Evolutionary conservation across 75 land plant species (phyloP).

Genomic region (Selaginella tamariscina): DNA sequence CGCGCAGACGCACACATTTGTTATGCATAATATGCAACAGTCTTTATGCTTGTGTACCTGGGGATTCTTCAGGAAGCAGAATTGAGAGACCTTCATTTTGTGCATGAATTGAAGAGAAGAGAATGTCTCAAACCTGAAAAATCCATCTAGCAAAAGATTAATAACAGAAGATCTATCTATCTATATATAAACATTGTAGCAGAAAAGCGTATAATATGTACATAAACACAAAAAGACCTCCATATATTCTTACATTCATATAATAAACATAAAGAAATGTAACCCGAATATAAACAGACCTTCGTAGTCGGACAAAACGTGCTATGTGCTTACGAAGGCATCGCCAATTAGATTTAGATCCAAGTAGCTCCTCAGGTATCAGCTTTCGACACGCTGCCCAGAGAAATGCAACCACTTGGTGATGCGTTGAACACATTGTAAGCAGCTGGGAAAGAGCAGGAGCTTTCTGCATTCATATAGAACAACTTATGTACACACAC

Average conservation of each 20-base stretch:
- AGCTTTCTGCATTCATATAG: neutral
- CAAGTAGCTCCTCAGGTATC: conserved; percentile 57
- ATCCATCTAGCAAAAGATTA: too few species aligned
- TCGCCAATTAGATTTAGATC: conserved; percentile 51
- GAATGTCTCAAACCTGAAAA: conserved; percentile 65
- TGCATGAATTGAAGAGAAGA: conserved; percentile 45
- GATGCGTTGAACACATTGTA: conserved; percentile 22
- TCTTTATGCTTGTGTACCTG: neutral
- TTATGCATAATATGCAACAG: too few species aligned
- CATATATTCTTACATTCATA: too few species aligned
- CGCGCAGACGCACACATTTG: too few species aligned
- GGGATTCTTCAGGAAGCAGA: conserved; percentile 16
- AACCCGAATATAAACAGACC: too few species aligned
- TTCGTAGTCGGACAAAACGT: conserved; percentile 49
- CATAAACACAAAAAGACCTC: too few species aligned
- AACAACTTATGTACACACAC: neutral
- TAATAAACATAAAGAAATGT: too few species aligned
- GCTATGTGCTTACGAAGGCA: conserved; percentile 48
- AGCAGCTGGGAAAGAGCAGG: neutral
- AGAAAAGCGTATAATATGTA: too few species aligned
- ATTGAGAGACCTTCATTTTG: conserved; percentile 38
- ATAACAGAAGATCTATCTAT: too few species aligned
- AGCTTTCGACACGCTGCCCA: conserved; percentile 76
- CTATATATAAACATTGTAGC: too few species aligned
- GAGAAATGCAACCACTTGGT: conserved; percentile 62